Percentiles rank a stretch among this genome's conserved stretches.
These are phyloP conservation scores for Rhinocladiella mackenziei DNA, from an alignment of 2,329 filamentous ascomycete genomes.

Conservation along the genomic window DNA sequence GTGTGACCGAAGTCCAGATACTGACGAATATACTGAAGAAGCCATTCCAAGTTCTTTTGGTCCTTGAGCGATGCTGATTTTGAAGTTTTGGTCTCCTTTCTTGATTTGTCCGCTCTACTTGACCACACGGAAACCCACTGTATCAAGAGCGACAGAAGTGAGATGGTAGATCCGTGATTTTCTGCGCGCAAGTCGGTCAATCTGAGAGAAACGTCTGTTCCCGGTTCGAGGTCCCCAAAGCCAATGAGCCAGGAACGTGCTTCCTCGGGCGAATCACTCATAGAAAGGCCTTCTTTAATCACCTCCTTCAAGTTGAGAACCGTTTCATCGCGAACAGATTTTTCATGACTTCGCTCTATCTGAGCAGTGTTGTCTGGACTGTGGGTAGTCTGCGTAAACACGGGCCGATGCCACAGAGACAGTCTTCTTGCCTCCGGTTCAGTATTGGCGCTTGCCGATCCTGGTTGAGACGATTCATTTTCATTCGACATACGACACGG, in stretches of 20 bases:
- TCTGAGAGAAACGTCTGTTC: slow-evolving; percentile 24
- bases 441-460: slow-evolving; percentile 11
- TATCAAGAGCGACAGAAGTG: slow-evolving; percentile 21
- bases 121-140: slow-evolving; percentile 23
- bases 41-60: slow-evolving; percentile 22
- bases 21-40: slow-evolving; percentile 23
- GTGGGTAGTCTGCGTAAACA: slow-evolving; percentile 12
- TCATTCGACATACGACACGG: slow-evolving; percentile 25
- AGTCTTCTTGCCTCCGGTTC: slow-evolving; percentile 12
- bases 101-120: slow-evolving; percentile 15
- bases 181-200: slow-evolving; percentile 15
- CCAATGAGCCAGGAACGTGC: slow-evolving; percentile 23
- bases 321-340: slow-evolving; percentile 1
- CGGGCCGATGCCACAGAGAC: slow-evolving; percentile 15
- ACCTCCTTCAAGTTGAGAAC: slow-evolving; percentile 10
- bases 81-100: slow-evolving; percentile 21
- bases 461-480: slow-evolving; percentile 21
- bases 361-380: slow-evolving; percentile 8
- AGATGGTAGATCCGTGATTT: slow-evolving; percentile 10
- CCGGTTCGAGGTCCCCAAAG: slow-evolving; percentile 23
- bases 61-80: slow-evolving; percentile 16
- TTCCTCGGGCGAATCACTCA: slow-evolving; percentile 18
- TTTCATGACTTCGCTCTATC: slow-evolving; percentile 9
- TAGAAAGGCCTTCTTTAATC: slow-evolving; percentile 9
- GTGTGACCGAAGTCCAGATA: slow-evolving; percentile 23